Base-by-base conservation (phyloP, 305 asterid genomes). In the Fraxinus platypoda region DNA sequence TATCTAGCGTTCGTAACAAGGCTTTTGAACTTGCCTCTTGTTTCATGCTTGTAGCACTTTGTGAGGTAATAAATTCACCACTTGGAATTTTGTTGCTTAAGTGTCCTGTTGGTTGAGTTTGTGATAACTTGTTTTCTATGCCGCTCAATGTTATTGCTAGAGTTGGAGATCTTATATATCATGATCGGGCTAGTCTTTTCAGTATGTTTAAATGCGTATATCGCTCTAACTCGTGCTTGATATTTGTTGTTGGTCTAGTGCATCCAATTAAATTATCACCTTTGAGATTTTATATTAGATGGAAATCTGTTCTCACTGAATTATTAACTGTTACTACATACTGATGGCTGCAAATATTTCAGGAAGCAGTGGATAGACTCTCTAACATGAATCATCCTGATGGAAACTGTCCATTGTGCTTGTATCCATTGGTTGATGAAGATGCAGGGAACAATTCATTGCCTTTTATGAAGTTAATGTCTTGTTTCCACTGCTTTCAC, bases 401-500 rank as follows among this genome's bases (percentile, higher is more conserved):
- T 26, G 99, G 99, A 81, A 82, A 92, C 87, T 96, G 99, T 83
- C 97, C 98, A 0, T 84, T 96, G 79, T 96, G 98, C 84, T 87
- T 96, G 83, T 85, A 83, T 88, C 94, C 97, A 54, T 88, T 96
- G 85, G 95, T 94, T 77, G 95, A 88, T 87, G 95, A 91, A 88
- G 90, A 87, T 84, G 88, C 83, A 68, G 88, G 85, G 52, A 82
- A 83, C 85, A 82, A 84, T 78, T 78, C 90, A 1, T 74, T 81
- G 80, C 94, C 95, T 70, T 96, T 92, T 89, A 96, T 96, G 99
- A 94, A 96, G 92, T 85, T 96, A 87, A 96, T 96, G 99, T 93
- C 98, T 83, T 96, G 99, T 91, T 96, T 92, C 88, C 99, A 96
- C 85, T 96, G 99, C 87, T 94, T 96, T 88, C 99, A 96, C 84